phyloP scores from a whole-genome alignment of 2,329 filamentous ascomycete genomes.

The Verticillium longisporum region DNA sequence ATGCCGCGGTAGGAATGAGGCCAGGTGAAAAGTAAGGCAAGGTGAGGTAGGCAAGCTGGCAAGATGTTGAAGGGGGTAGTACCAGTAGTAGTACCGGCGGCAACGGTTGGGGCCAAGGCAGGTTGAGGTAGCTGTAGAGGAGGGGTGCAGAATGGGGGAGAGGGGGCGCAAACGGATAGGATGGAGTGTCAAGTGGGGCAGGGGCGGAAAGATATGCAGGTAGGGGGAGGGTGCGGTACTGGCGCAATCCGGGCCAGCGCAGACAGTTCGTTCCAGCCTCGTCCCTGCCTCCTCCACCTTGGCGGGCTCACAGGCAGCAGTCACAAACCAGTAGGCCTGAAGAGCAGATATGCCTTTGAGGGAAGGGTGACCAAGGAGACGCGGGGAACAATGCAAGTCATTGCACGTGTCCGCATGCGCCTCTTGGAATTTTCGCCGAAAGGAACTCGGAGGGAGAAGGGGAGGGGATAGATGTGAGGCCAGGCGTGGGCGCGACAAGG shows the following conservation, averaged over 20 bases:
- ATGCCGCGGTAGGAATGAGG: not conserved
- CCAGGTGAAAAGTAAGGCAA: not conserved
- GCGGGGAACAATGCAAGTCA: too few species aligned
- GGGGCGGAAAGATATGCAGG: constrained; percentile 38
- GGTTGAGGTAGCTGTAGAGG: constrained; percentile 11
- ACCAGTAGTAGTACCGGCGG: constrained; percentile 6
- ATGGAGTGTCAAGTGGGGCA: constrained; percentile 32
- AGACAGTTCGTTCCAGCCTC: not conserved
- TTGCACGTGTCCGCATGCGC: too few species aligned
- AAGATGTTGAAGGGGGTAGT: constrained; percentile 1
- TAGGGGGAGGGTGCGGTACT: constrained; percentile 27
- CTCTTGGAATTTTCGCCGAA: too few species aligned
- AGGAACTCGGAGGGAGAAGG: not conserved
- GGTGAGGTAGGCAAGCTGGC: not conserved
- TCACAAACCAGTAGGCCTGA: too few species aligned
- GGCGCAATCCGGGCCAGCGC: constrained; percentile 15
- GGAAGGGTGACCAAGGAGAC: too few species aligned
- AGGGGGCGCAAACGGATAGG: constrained; percentile 24
- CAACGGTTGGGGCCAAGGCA: constrained; percentile 9
- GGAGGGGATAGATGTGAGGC: not conserved
- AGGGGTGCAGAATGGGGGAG: constrained; percentile 25
- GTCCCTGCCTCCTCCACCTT: not conserved
- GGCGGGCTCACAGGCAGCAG: not conserved
- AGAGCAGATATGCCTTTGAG: too few species aligned
- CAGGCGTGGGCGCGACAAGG: not conserved